Conservation (phyloP, 1,284 basidiomycete genomes). For the Agroathelia rolfsii region DNA sequence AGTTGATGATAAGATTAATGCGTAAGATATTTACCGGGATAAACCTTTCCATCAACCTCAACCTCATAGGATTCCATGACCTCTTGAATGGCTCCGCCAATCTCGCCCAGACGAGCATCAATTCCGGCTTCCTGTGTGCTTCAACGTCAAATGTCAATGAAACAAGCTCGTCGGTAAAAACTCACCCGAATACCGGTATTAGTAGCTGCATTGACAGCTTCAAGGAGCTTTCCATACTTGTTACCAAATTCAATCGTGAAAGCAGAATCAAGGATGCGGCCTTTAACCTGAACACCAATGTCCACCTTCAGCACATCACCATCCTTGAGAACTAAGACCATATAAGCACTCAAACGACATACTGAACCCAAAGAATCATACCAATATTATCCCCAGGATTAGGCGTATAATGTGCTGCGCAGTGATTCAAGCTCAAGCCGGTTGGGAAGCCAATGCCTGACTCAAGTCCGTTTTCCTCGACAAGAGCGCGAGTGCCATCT, state of each 20-base stretch:
- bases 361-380: constrained; percentile 29
- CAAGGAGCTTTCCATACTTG: constrained; percentile 82
- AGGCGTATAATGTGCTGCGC: constrained; percentile 95
- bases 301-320: constrained; percentile 95
- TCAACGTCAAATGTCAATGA: too few species aligned
- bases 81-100: constrained; percentile 91
- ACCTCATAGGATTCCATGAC: constrained; percentile 99
- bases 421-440: constrained; percentile 88
- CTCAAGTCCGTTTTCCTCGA: constrained; percentile 85
- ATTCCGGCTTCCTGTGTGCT: constrained; percentile 93
- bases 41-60: constrained; percentile 77
- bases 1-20: constrained; percentile 1
- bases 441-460: constrained; percentile 95
- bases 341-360: constrained; percentile 8
- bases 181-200: constrained; percentile 77
- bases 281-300: constrained; percentile 94
- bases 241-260: constrained; percentile 90
- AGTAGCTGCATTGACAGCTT: constrained; percentile 91
- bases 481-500: constrained; percentile 80
- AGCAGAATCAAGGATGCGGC: constrained; percentile 90
- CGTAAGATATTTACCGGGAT: constrained; percentile 54
- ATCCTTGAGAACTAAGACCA: constrained; percentile 57
- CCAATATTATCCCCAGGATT: constrained; percentile 89
- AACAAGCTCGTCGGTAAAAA: constrained; percentile 6
- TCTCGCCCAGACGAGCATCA: constrained; percentile 88